Percentiles rank a stretch among this genome's conserved stretches.
Evolutionary conservation across 2,329 filamentous ascomycete species (phyloP).

Genomic region (Myrmaecium sp.): DNA sequence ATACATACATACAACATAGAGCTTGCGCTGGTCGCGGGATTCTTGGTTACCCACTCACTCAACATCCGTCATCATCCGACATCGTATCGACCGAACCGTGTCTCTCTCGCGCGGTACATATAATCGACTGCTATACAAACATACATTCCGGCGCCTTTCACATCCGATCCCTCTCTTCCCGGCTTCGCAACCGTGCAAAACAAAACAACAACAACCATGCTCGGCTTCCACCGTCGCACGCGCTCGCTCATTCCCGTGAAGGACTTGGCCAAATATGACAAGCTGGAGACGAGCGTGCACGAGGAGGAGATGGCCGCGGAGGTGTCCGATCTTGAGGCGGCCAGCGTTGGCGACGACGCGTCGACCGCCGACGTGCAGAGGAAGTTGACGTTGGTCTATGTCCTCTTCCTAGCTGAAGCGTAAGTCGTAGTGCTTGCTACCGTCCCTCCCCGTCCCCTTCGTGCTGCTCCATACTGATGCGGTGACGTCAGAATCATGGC

Average conservation of each 20-base stretch:
- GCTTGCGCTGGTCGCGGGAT: too few relatives aligned
- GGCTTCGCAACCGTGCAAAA: too few relatives aligned
- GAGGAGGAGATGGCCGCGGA: conserved; percentile 12
- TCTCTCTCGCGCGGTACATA: too few relatives aligned
- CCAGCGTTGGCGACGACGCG: conserved; percentile 2
- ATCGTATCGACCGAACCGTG: too few relatives aligned
- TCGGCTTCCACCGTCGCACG: conserved; percentile 25
- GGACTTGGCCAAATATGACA: conserved; percentile 24
- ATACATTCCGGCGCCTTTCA: too few relatives aligned
- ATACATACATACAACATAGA: too few relatives aligned
- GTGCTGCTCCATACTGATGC: not conserved
- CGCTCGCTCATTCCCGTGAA: conserved; percentile 27
- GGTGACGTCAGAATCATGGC: conserved; percentile 24
- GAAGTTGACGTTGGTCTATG: conserved; percentile 27
- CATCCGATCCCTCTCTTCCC: too few relatives aligned
- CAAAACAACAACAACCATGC: conserved; percentile 14
- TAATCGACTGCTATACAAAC: too few relatives aligned
- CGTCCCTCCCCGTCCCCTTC: not conserved
- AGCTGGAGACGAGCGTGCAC: conserved; percentile 16
- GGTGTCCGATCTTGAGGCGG: conserved; percentile 10
- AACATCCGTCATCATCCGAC: too few relatives aligned
- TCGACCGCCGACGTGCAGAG: conserved; percentile 9
- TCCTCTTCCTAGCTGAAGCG: conserved; percentile 31
- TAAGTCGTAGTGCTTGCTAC: conserved; percentile 13
- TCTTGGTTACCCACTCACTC: too few relatives aligned